These are phyloP conservation scores for Colletotrichum echinochloae DNA, from an alignment of 2,329 filamentous ascomycete genomes.

Conservation along the genomic window DNA sequence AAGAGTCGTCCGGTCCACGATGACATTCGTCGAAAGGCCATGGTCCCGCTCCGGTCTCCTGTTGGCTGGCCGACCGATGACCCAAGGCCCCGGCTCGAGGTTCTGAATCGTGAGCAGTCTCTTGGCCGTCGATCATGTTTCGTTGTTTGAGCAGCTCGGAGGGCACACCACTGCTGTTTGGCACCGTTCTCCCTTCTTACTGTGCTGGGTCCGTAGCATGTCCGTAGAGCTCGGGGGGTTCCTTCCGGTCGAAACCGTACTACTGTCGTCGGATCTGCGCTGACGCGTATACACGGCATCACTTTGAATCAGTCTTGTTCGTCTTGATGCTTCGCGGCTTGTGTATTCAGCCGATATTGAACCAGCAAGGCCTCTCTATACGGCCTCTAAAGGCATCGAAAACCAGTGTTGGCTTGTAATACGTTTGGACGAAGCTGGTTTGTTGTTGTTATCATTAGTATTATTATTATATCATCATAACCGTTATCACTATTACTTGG, in stretches of 20 bases:
- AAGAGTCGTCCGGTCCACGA: not conserved
- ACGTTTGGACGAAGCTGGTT: not conserved
- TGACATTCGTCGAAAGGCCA: not conserved
- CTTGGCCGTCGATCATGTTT: conserved; percentile 15
- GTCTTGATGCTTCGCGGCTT: not conserved
- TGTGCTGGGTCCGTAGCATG: not conserved
- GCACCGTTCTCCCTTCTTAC: not conserved
- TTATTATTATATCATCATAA: too few relatives aligned
- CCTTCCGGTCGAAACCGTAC: not conserved
- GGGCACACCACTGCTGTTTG: not conserved
- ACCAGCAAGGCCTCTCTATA: not conserved
- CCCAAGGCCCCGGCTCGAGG: not conserved
- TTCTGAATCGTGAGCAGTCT: not conserved
- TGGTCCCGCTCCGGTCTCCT: not conserved
- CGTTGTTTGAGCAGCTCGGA: not conserved
- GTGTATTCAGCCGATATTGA: too few relatives aligned
- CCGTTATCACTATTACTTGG: not conserved
- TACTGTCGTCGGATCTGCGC: not conserved
- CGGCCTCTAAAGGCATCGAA: not conserved
- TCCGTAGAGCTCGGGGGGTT: not conserved
- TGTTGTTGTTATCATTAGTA: not conserved
- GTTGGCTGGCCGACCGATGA: not conserved
- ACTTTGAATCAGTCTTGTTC: not conserved
- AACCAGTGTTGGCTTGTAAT: not conserved
- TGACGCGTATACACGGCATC: not conserved